phyloP scores from a whole-genome alignment of 257 asterid species.

The Osmanthus fragrans region DNA sequence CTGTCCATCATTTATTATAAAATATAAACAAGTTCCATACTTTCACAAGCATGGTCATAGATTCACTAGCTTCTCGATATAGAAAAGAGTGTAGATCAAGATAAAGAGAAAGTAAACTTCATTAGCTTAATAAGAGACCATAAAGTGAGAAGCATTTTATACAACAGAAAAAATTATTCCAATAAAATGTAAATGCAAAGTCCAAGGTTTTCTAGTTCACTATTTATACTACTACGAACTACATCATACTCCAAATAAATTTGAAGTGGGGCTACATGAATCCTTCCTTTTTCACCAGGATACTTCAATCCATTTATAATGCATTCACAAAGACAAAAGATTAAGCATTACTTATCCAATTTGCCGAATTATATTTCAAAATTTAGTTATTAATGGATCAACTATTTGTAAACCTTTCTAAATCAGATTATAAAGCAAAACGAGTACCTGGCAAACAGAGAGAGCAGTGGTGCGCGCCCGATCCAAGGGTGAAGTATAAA shows the following conservation, averaged over 20 bases:
- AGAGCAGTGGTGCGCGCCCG: slow-evolving; percentile 82
- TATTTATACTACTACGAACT: neutral
- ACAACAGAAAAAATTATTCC: neutral
- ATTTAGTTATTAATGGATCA: neutral
- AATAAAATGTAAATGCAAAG: neutral
- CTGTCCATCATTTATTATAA: neutral
- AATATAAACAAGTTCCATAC: neutral
- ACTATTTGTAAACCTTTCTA: neutral
- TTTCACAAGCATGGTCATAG: neutral
- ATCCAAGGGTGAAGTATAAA: slow-evolving; percentile 82
- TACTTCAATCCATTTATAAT: neutral
- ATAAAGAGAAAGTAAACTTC: slow-evolving; percentile 1
- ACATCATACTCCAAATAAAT: neutral
- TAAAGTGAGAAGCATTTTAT: neutral
- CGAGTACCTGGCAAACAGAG: slow-evolving; percentile 75
- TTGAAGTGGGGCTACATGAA: neutral
- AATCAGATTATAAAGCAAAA: slow-evolving; percentile 13
- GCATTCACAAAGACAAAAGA: neutral
- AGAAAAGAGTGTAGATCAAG: neutral
- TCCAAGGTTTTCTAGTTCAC: neutral
- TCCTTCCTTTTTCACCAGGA: neutral
- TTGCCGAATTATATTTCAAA: neutral
- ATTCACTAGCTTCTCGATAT: neutral
- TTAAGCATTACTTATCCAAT: neutral
- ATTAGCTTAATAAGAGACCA: neutral